A percentile compares a stretch with the other conserved stretches of the same genome.
Evolutionary conservation across 1,284 basidiomycete genomes (phyloP).

Genomic region (Cutaneotrichosporon sp.): DNA sequence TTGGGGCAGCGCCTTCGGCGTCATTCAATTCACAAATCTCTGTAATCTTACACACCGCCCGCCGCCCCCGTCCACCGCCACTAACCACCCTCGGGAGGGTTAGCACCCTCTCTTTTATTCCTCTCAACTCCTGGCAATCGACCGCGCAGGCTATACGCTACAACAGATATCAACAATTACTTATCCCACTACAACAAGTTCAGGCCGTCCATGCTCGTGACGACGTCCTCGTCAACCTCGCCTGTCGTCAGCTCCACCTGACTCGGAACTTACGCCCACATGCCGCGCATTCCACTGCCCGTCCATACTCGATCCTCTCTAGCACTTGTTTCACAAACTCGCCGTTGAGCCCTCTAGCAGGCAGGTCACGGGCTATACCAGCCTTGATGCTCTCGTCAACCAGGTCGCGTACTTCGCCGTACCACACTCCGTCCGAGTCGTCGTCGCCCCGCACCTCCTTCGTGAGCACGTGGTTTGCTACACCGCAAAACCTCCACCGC

Average conservation of each 20-base stretch:
- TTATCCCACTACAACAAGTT: background rate
- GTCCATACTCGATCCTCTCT: conserved; percentile 2
- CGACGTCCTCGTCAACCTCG: conserved; percentile 1
- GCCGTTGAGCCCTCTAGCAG: conserved; percentile 29
- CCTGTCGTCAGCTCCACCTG: conserved; percentile 3
- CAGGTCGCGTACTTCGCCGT: conserved; percentile 26
- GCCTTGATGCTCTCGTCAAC: conserved; percentile 23
- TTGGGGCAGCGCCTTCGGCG: too few relatives aligned
- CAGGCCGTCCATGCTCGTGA: conserved; percentile 9
- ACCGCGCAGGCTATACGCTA: background rate
- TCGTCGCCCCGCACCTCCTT: conserved; percentile 32
- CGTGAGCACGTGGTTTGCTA: conserved; percentile 29
- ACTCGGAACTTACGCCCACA: conserved; percentile 11
- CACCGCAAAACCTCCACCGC: conserved; percentile 27
- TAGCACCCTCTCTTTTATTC: too few relatives aligned
- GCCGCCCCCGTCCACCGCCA: too few relatives aligned
- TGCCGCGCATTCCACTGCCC: conserved; percentile 6
- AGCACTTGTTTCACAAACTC: conserved; percentile 23
- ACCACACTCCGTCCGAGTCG: conserved; percentile 33
- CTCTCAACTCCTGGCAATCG: too few relatives aligned
- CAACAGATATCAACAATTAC: background rate
- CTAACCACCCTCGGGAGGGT: too few relatives aligned
- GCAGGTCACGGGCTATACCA: conserved; percentile 30
- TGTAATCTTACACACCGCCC: too few relatives aligned
- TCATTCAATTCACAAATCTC: too few relatives aligned